phyloP scores from a whole-genome alignment of 2,329 filamentous ascomycete species.

The Zymoseptoria tritici region DNA sequence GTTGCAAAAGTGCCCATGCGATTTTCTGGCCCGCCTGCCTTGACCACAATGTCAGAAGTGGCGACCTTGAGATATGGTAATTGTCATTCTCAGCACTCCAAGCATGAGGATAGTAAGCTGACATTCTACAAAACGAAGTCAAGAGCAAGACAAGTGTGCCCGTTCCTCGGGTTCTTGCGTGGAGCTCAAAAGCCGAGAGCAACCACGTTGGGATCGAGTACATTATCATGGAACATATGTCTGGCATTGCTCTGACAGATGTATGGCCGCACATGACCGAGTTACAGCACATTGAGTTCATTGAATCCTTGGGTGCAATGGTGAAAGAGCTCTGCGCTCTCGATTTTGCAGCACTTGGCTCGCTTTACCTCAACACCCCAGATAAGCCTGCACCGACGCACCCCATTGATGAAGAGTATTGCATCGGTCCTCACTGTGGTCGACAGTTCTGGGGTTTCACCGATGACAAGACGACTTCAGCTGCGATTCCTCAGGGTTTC shows the following conservation, averaged over 20 bases:
- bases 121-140: slow-evolving; percentile 23
- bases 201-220: slow-evolving; percentile 26
- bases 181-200: slow-evolving; percentile 33
- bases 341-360: slow-evolving; percentile 1
- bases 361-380: not conserved
- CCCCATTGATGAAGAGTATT: not conserved
- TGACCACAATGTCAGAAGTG: slow-evolving; percentile 39
- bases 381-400: not conserved
- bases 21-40: slow-evolving; percentile 31
- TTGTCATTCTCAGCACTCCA: not conserved
- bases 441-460: not conserved
- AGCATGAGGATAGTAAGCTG: not conserved
- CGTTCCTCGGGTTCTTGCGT: slow-evolving; percentile 38
- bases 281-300: slow-evolving; percentile 1
- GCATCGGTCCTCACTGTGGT: slow-evolving; percentile 2
- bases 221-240: slow-evolving; percentile 7
- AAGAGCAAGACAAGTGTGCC: slow-evolving; percentile 34
- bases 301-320: slow-evolving; percentile 1
- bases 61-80: slow-evolving; percentile 33
- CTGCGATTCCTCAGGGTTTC: not conserved
- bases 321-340: slow-evolving; percentile 1
- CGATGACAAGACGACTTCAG: not conserved
- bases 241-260: slow-evolving; percentile 29
- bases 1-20: slow-evolving; percentile 38
- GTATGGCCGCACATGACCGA: slow-evolving; percentile 12